Conservation (phyloP, 129 eudicot genomes). For the Lactuca sativa region DNA sequence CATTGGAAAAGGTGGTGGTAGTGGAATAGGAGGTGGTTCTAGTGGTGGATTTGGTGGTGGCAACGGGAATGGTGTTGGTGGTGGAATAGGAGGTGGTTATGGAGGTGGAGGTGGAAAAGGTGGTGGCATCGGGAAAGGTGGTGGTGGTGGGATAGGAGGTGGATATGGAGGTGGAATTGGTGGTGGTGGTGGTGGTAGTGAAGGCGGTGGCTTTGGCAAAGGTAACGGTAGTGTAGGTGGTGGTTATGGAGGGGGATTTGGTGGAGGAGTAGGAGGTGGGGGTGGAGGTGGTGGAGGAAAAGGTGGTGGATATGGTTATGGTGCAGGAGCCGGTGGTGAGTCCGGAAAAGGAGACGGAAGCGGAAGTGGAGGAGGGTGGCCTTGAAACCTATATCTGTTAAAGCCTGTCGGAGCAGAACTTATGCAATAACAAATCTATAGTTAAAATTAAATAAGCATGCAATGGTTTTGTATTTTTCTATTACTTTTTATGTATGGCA, state of each 20-base stretch:
- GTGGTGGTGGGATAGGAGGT: slow-evolving; percentile 1
- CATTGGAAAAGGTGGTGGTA: not conserved
- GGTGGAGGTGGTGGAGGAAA: not conserved
- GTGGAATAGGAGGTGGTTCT: not conserved
- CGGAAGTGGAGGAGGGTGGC: slow-evolving; percentile 1
- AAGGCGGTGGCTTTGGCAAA: not conserved
- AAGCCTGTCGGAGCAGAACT: not conserved
- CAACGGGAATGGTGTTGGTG: not conserved
- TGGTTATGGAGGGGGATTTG: not conserved
- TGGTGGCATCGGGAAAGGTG: not conserved
- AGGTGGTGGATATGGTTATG: not conserved
- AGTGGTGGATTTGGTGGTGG: not conserved
- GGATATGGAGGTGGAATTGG: not conserved
- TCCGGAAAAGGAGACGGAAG: not conserved
- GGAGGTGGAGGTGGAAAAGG: slow-evolving; percentile 19
- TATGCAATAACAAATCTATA: not conserved
- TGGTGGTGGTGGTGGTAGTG: not conserved
- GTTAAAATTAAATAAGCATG: not conserved
- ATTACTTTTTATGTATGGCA: slow-evolving; percentile 1
- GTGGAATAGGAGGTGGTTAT: not conserved
- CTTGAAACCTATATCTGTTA: not conserved
- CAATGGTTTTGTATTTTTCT: not conserved
- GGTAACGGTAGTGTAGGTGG: not conserved
- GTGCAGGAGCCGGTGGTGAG: not conserved
- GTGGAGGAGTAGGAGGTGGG: not conserved